These are phyloP conservation scores for Wickerhamomyces sp. DNA, from an alignment of 1,139 yeast species.

Conservation along the genomic window DNA sequence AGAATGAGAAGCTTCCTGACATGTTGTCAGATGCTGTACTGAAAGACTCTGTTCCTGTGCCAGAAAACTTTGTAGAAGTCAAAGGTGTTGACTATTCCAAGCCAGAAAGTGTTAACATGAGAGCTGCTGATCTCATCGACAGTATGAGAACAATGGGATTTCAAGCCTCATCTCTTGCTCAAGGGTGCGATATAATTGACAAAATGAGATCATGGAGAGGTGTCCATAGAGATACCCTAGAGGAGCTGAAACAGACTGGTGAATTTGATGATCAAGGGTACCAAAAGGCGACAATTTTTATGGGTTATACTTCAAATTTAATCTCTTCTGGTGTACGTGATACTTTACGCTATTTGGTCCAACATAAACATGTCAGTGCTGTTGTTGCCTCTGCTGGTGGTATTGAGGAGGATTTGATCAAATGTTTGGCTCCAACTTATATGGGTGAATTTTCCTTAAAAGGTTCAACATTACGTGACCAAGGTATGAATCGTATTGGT, in stretches of 20 bases:
- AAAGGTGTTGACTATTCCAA: conserved; percentile 85
- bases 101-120: conserved; percentile 62
- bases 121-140: conserved; percentile 70
- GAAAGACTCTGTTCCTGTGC: conserved; percentile 81
- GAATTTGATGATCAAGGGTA: conserved; percentile 75
- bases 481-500: conserved; percentile 97
- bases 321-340: conserved; percentile 94
- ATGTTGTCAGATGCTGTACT: conserved; percentile 85
- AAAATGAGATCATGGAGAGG: conserved; percentile 95
- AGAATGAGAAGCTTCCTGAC: conserved; percentile 46
- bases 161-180: conserved; percentile 83
- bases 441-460: conserved; percentile 84
- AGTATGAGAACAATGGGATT: conserved; percentile 97
- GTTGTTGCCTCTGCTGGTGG: conserved; percentile 98
- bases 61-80: conserved; percentile 71
- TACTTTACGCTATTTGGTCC: conserved; percentile 81
- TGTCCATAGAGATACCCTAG: conserved; percentile 55
- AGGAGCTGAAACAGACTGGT: conserved; percentile 68
- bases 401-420: conserved; percentile 93
- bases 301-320: conserved; percentile 96
- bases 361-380: conserved; percentile 91
- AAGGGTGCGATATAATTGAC: conserved; percentile 87
- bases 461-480: conserved; percentile 80
- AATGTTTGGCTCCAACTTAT: conserved; percentile 92
- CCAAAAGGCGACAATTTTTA: conserved; percentile 84